Base-by-base conservation (phyloP, 371 early-diverging fungal genomes). In the Gilbertella persicaria region DNA sequence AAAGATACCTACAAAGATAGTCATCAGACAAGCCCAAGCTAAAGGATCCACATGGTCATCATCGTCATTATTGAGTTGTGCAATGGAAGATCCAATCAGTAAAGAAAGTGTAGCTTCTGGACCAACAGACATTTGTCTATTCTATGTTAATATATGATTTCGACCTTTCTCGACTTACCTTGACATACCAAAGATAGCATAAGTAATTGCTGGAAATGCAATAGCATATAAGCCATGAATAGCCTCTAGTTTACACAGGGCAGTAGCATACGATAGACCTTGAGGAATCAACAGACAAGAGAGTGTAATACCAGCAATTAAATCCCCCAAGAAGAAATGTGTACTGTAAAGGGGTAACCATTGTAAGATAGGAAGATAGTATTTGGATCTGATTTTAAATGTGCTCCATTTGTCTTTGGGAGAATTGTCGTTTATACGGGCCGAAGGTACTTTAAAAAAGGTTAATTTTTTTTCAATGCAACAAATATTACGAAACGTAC, bases 61-160 rank as follows among this genome's bases (percentile, higher is more conserved):
- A 55, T 58, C 61, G 35, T 66, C 69, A 33, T 41, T 46, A 10
- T 60, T 53, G 51, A 79, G 33, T 33, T 82, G 74, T 53, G 85
- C 75, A 39, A 78, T 82, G 16, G 90, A 83, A 24, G 87, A 86
- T 21, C 97, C 98, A 0, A 91, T 86, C 23, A 97, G 75, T 53
- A 95, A 87, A 9, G 96, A 90, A 2, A 95, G 78, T 0, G 95
- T 80, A 2, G 98, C 93, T 69, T 95, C 96, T 9, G 97, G 97
- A 1, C 97, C 97, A 58, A 95, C 83, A 14, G 91, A 89, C 60
- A 97, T 78, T 73, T 97, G 96, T 43, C 80, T 84, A 54, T 53
- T 28, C 45, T n/a, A 23, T 24, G 25, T 23, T 14, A 30, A 4
- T 10, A 7, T 0, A 33, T 30, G 23, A 16, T 39, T 14, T n/a